Conservation (phyloP, 1,284 basidiomycete genomes). For the Moesziomyces parantarcticus region DNA sequence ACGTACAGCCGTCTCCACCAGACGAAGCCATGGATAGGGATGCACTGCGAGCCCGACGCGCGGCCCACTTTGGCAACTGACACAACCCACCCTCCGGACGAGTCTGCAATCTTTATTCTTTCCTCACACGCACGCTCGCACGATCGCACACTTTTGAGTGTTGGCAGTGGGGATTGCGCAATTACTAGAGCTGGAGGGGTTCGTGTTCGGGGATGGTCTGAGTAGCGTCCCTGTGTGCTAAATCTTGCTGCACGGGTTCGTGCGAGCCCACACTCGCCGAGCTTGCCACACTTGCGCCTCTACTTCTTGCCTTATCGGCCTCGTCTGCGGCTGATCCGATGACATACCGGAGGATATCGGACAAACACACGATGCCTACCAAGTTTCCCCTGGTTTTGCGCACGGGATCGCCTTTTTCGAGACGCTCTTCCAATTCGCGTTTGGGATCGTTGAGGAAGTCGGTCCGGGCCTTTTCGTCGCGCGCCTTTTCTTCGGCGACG, state of each 20-base stretch:
- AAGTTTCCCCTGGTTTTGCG: conserved; percentile 43
- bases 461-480: conserved; percentile 8
- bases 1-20: too few species aligned
- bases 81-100: too few species aligned
- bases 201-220: conserved; percentile 40
- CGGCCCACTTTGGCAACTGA: too few species aligned
- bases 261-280: conserved; percentile 16
- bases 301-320: conserved; percentile 7
- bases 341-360: conserved; percentile 62
- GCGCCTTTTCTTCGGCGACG: conserved; percentile 17
- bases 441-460: conserved; percentile 17
- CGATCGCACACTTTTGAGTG: too few species aligned
- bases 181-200: conserved; percentile 7
- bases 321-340: conserved; percentile 41
- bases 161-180: neutral
- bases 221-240: conserved; percentile 18
- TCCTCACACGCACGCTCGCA: too few species aligned
- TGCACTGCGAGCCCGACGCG: too few species aligned
- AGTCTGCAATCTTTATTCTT: too few species aligned
- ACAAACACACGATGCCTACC: conserved; percentile 64
- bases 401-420: conserved; percentile 50
- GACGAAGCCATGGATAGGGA: too few species aligned
- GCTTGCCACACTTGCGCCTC: conserved; percentile 20
- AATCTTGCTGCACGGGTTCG: conserved; percentile 11
- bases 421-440: conserved; percentile 22